A percentile compares a stretch with the other conserved stretches of the same genome.
Evolutionary conservation across 2,329 filamentous ascomycete genomes (phyloP).

Genomic region (Paecilomyces formosus): DNA sequence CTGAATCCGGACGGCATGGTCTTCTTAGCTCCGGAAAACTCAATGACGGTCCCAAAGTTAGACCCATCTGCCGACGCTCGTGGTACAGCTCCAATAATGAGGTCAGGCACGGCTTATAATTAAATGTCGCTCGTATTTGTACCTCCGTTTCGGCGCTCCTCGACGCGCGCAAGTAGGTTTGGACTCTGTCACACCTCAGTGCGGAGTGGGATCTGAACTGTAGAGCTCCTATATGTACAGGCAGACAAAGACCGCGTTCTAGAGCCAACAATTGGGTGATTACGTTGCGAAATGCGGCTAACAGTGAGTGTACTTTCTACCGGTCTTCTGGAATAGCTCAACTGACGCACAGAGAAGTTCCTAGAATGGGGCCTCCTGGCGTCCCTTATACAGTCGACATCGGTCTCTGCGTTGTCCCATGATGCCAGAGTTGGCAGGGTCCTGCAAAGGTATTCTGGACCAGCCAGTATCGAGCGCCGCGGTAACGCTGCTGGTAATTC

Average conservation of each 20-base stretch:
- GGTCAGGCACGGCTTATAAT: neutral
- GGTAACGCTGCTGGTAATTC: conserved; percentile 7
- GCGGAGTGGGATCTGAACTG: neutral
- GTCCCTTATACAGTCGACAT: neutral
- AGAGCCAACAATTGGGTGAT: neutral
- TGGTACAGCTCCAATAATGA: neutral
- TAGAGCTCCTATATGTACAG: neutral
- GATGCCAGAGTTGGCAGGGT: conserved; percentile 12
- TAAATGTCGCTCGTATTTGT: neutral
- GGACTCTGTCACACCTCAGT: neutral
- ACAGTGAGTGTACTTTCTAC: neutral
- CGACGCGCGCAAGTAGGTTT: neutral
- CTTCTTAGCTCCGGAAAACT: neutral
- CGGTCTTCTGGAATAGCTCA: neutral
- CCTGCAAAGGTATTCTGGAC: conserved; percentile 12
- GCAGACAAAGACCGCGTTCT: neutral
- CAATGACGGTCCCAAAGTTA: neutral
- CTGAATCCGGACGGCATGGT: neutral
- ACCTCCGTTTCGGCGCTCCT: neutral
- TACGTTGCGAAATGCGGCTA: neutral
- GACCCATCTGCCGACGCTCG: neutral
- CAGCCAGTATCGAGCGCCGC: neutral
- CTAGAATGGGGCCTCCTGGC: neutral
- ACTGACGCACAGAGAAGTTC: neutral
- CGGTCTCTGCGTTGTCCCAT: conserved; percentile 2